Evolutionary conservation across 768 basidiomycete genomes (phyloP).

Genomic region (Pulveroboletus sp.): DNA sequence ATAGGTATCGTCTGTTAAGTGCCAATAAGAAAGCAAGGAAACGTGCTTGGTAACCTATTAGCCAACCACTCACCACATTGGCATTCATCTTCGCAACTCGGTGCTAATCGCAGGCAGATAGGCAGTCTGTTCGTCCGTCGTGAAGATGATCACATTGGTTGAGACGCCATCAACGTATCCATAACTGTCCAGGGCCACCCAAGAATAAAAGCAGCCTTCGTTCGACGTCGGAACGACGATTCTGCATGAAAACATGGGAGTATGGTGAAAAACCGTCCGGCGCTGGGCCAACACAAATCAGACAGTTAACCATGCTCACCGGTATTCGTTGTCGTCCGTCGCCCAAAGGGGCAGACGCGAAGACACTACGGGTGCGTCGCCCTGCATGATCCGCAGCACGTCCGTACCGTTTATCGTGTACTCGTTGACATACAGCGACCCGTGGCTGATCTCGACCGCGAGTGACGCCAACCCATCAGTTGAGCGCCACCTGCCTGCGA

Average conservation of each 20-base stretch:
- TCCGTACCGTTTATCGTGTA: slow-evolving; percentile 35
- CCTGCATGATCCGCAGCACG: slow-evolving; percentile 33
- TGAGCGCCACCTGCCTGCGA: slow-evolving; percentile 36
- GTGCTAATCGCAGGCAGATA: slow-evolving; percentile 13
- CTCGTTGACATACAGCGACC: slow-evolving; percentile 29
- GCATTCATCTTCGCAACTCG: slow-evolving; percentile 6
- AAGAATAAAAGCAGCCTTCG: slow-evolving; percentile 23
- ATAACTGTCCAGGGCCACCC: slow-evolving; percentile 20
- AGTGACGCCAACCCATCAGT: slow-evolving; percentile 27
- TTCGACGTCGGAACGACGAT: slow-evolving; percentile 9
- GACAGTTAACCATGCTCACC: slow-evolving; percentile 15
- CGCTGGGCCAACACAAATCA: background rate
- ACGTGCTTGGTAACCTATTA: too few species aligned
- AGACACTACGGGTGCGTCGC: background rate
- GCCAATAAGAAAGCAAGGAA: too few species aligned
- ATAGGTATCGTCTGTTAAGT: too few species aligned
- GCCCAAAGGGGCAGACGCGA: slow-evolving; percentile 31
- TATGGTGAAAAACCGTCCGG: background rate
- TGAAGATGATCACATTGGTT: slow-evolving; percentile 15
- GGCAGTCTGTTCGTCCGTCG: slow-evolving; percentile 5
- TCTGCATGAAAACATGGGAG: slow-evolving; percentile 1
- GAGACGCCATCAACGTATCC: slow-evolving; percentile 25
- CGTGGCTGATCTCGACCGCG: slow-evolving; percentile 28
- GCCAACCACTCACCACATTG: too few species aligned
- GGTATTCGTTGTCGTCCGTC: slow-evolving; percentile 40